Evolutionary conservation across 495 filamentous ascomycete species (phyloP).

Genomic region (Penicilliopsis zonata): DNA sequence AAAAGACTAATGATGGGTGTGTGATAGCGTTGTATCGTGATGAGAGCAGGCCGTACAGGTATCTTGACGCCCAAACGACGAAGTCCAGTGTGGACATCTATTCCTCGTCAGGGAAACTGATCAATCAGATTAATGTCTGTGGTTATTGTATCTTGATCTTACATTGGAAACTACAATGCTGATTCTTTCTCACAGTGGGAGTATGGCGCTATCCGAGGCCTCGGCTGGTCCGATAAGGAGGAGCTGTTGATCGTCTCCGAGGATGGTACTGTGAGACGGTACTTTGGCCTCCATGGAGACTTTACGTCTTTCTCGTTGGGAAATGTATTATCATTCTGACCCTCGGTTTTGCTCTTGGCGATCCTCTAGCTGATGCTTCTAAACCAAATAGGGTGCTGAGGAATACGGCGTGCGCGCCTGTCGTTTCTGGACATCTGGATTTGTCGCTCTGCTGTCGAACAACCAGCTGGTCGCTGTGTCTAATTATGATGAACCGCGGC

Average conservation of each 20-base stretch:
- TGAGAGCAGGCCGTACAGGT: constrained; percentile 69
- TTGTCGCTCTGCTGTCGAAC: constrained; percentile 86
- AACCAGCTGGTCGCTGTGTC: constrained; percentile 81
- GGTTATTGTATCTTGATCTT: not conserved
- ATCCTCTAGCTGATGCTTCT: constrained; percentile 7
- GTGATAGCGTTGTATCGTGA: constrained; percentile 73
- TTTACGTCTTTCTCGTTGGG: constrained; percentile 95
- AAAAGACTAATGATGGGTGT: constrained; percentile 1
- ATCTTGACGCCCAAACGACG: constrained; percentile 54
- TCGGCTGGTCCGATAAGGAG: constrained; percentile 97
- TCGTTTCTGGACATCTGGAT: constrained; percentile 81
- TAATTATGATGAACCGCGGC: constrained; percentile 81
- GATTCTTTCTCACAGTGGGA: constrained; percentile 60
- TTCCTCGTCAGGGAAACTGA: constrained; percentile 77
- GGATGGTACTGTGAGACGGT: constrained; percentile 85
- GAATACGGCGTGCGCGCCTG: constrained; percentile 77
- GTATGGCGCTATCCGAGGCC: constrained; percentile 72
- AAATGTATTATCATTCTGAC: constrained; percentile 38
- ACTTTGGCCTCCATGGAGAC: constrained; percentile 83
- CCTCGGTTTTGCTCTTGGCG: not conserved
- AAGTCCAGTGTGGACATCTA: constrained; percentile 91
- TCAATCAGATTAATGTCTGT: constrained; percentile 55
- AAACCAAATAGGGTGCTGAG: constrained; percentile 60
- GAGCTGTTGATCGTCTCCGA: constrained; percentile 78
- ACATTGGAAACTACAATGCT: constrained; percentile 1